Conservation (phyloP, 2,329 filamentous ascomycete species). For the Alternaria longipes region DNA sequence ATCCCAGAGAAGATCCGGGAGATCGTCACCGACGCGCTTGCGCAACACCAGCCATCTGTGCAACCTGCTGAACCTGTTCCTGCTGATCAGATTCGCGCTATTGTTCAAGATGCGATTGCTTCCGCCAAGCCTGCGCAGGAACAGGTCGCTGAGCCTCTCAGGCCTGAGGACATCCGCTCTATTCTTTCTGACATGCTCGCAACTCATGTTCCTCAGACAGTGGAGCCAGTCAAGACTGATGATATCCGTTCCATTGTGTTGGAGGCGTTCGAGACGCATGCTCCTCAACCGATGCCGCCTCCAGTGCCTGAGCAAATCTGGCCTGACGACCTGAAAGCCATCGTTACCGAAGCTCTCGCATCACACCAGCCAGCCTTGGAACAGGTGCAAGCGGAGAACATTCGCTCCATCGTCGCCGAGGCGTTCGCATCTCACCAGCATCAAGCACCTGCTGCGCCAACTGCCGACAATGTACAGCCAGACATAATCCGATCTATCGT, state of each 20-base stretch:
- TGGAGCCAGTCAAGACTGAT: conserved; percentile 30
- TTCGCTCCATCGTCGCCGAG: conserved; percentile 41
- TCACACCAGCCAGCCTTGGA: conserved; percentile 34
- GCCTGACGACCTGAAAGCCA: conserved; percentile 61
- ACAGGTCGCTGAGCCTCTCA: conserved; percentile 31
- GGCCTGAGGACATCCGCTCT: conserved; percentile 40
- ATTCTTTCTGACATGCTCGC: conserved; percentile 37
- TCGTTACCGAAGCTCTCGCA: conserved; percentile 69
- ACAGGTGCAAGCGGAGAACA: conserved; percentile 34
- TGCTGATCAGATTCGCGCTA: conserved; percentile 76
- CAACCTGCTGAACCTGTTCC: conserved; percentile 40
- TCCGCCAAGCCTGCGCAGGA: conserved; percentile 48
- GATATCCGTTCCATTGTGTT: conserved; percentile 40
- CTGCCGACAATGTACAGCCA: conserved; percentile 41
- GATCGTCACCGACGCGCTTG: conserved; percentile 69
- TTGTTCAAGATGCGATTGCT: conserved; percentile 70
- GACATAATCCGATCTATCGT: conserved; percentile 49
- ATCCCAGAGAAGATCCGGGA: conserved; percentile 75
- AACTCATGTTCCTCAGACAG: conserved; percentile 25
- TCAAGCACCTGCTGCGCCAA: conserved; percentile 26
- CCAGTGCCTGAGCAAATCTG: conserved; percentile 42
- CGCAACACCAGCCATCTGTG: conserved; percentile 51
- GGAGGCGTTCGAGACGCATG: conserved; percentile 43
- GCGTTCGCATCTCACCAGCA: conserved; percentile 38
- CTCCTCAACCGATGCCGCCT: conserved; percentile 34